A percentile compares a stretch with the other conserved stretches of the same genome.
These are phyloP conservation scores for Prunus campanulata DNA, from an alignment of 306 rosid species.

Conservation along the genomic window DNA sequence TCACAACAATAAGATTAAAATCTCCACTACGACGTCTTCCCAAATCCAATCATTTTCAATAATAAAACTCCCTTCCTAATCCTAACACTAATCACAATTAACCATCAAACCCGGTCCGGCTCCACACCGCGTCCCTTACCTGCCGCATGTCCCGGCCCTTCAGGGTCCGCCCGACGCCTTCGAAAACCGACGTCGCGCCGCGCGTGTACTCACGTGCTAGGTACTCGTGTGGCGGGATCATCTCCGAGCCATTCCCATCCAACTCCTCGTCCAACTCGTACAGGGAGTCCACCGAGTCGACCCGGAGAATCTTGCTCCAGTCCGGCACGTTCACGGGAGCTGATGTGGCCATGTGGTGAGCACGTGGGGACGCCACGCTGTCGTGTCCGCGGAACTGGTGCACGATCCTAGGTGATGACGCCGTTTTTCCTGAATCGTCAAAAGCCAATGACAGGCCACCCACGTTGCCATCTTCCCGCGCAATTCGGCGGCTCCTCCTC, in stretches of 20 bases:
- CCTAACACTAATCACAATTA: slow-evolving; percentile 11
- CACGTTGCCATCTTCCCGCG: slow-evolving; percentile 30
- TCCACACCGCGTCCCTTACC: slow-evolving; percentile 97
- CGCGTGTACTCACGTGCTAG: slow-evolving; percentile 71
- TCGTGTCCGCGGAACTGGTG: slow-evolving; percentile 69
- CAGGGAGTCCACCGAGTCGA: slow-evolving; percentile 71
- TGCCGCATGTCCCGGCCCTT: slow-evolving; percentile 94
- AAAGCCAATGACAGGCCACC: slow-evolving; percentile 77
- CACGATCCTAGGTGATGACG: slow-evolving; percentile 54
- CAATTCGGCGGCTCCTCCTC: slow-evolving; percentile 27
- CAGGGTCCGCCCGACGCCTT: slow-evolving; percentile 90
- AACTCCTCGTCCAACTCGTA: slow-evolving; percentile 39
- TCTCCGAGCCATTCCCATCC: slow-evolving; percentile 56
- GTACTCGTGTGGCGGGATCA: slow-evolving; percentile 94
- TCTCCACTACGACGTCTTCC: neutral
- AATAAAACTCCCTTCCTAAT: neutral
- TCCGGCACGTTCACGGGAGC: slow-evolving; percentile 94
- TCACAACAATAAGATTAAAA: neutral
- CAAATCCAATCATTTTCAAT: neutral
- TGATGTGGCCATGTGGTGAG: slow-evolving; percentile 63
- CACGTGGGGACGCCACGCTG: slow-evolving; percentile 33
- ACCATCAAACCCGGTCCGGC: slow-evolving; percentile 93
- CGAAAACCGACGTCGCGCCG: slow-evolving; percentile 82
- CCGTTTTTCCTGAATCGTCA: slow-evolving; percentile 42
- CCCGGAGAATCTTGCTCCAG: slow-evolving; percentile 97